Percentiles rank a stretch among this genome's conserved stretches.
Evolutionary conservation across 1,139 yeast species (phyloP).

Genomic region (Sugiyamaella grinbergsii): DNA sequence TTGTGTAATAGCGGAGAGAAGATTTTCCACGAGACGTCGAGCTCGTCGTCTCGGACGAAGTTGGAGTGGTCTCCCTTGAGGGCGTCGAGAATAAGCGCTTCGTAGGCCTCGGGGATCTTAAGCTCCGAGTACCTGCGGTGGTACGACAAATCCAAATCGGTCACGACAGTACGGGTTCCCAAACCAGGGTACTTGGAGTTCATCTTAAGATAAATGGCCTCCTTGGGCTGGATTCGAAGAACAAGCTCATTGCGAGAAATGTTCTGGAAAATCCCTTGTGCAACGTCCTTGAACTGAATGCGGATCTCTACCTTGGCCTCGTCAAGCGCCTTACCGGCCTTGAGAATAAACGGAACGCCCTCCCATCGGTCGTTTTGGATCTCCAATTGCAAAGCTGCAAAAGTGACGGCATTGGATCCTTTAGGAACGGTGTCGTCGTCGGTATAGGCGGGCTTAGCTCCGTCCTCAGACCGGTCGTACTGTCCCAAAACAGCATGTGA

Average conservation of each 20-base stretch:
- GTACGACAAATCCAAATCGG: constrained; percentile 90
- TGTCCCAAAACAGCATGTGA: constrained; percentile 83
- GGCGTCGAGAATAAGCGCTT: constrained; percentile 90
- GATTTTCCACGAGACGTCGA: constrained; percentile 88
- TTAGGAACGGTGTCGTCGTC: constrained; percentile 91
- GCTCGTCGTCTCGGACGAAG: constrained; percentile 97
- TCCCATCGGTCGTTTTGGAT: constrained; percentile 96
- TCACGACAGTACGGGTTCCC: constrained; percentile 67
- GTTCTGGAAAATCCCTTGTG: constrained; percentile 76
- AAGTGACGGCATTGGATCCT: constrained; percentile 85
- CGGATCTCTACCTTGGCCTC: constrained; percentile 91
- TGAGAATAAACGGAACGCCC: constrained; percentile 91
- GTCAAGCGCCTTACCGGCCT: constrained; percentile 96
- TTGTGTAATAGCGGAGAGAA: constrained; percentile 88
- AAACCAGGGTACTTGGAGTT: constrained; percentile 94
- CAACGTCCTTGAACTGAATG: constrained; percentile 85
- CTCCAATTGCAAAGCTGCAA: constrained; percentile 77
- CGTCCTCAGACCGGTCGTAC: constrained; percentile 81
- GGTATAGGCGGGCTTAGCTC: constrained; percentile 82
- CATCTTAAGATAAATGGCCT: constrained; percentile 88
- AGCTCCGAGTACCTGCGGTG: constrained; percentile 78
- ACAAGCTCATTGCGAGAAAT: constrained; percentile 93
- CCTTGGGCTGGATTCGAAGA: constrained; percentile 90
- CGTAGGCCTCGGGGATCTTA: constrained; percentile 93
- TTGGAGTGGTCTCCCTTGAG: constrained; percentile 92